Evolutionary conservation across 2,329 filamentous ascomycete genomes (phyloP).

Genomic region (Pseudogymnoascus sp.): DNA sequence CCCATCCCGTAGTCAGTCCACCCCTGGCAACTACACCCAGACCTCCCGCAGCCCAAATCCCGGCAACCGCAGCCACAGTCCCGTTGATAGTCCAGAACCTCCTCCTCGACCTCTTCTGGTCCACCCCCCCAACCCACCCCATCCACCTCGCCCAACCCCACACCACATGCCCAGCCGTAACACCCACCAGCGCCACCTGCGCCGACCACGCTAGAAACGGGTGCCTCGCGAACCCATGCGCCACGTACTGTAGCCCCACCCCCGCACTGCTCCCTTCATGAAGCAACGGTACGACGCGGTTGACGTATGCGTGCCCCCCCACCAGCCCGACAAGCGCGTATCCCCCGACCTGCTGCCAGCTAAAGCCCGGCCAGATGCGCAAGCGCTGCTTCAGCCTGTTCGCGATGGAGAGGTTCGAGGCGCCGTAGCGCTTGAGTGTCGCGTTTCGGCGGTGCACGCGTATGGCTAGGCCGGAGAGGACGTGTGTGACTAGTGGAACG

Average conservation of each 20-base stretch:
- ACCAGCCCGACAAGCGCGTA: slow-evolving; percentile 61
- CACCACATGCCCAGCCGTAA: slow-evolving; percentile 68
- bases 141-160: slow-evolving; percentile 85
- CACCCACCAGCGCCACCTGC: slow-evolving; percentile 58
- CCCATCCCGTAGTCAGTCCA: slow-evolving; percentile 66
- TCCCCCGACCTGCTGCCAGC: slow-evolving; percentile 62
- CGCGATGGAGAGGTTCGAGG: slow-evolving; percentile 43
- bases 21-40: slow-evolving; percentile 68
- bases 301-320: slow-evolving; percentile 64
- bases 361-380: slow-evolving; percentile 52
- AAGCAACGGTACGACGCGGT: slow-evolving; percentile 64
- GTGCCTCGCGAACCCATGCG: slow-evolving; percentile 73
- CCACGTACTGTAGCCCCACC: slow-evolving; percentile 73
- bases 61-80: slow-evolving; percentile 46
- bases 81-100: slow-evolving; percentile 67
- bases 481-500: slow-evolving; percentile 65
- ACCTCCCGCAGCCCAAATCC: slow-evolving; percentile 74
- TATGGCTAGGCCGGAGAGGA: slow-evolving; percentile 67
- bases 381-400: slow-evolving; percentile 32
- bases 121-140: slow-evolving; percentile 40
- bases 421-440: slow-evolving; percentile 67
- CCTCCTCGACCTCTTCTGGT: slow-evolving; percentile 49
- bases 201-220: slow-evolving; percentile 57
- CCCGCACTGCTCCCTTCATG: slow-evolving; percentile 81
- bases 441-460: slow-evolving; percentile 66